A percentile compares a stretch with the other conserved stretches of the same genome.
Conservation (phyloP, 2,329 filamentous ascomycete species). For the Stachybotrys chlorohalonatus region DNA sequence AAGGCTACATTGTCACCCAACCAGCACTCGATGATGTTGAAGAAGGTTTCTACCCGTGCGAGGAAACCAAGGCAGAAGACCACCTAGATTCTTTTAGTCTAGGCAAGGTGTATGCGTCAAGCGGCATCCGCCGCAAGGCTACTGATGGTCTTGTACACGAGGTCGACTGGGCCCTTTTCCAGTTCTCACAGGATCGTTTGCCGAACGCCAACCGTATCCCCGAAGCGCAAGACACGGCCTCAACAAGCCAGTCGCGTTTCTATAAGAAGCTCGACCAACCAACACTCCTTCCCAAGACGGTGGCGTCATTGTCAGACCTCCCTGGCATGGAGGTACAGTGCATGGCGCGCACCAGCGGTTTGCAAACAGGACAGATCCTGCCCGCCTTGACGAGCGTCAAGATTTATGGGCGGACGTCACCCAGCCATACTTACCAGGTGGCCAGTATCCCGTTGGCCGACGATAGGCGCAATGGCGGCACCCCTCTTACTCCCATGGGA, state of each 20-base stretch:
- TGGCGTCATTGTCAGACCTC: constrained; percentile 51
- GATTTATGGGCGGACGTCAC: constrained; percentile 73
- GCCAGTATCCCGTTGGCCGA: constrained; percentile 25
- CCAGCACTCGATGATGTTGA: constrained; percentile 83
- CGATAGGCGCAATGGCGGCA: constrained; percentile 7
- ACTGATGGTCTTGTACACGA: constrained; percentile 71
- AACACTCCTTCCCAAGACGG: constrained; percentile 43
- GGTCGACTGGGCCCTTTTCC: constrained; percentile 90
- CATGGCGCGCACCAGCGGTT: constrained; percentile 75
- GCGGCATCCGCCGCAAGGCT: constrained; percentile 72
- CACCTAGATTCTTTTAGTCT: constrained; percentile 74
- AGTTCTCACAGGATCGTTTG: constrained; percentile 62
- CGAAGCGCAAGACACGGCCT: constrained; percentile 7
- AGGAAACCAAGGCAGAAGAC: constrained; percentile 65
- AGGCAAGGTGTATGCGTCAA: constrained; percentile 81
- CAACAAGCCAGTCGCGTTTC: constrained; percentile 4
- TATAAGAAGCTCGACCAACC: constrained; percentile 19
- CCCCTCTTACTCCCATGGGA: constrained; percentile 34
- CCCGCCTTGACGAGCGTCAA: constrained; percentile 76
- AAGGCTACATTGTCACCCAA: constrained; percentile 77
- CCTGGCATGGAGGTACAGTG: constrained; percentile 77
- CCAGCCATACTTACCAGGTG: constrained; percentile 62
- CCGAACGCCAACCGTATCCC: constrained; percentile 66
- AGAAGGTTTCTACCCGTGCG: constrained; percentile 71
- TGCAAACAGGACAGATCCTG: constrained; percentile 70